Evolutionary conservation across 331 rosid species (phyloP), one percentile per base, ranked within the genome.

Genomic region (Rhamnella rubrinervis): DNA sequence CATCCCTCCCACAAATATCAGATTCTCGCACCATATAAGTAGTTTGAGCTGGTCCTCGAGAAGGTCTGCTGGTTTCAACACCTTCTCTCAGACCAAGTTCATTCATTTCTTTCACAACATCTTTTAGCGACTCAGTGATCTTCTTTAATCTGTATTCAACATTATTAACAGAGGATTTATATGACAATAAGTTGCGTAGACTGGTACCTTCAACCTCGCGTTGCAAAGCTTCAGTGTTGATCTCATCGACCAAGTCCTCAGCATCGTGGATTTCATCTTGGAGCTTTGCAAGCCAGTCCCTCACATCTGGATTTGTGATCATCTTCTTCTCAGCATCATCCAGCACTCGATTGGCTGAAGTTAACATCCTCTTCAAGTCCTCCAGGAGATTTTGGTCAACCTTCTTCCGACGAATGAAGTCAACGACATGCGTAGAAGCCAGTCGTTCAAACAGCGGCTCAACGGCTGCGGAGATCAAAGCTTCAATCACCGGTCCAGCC

Each of bases 1-100:
- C 28, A 26, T 70, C 72, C 67, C 85, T 72, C 14, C 85, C 78
- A 68, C 56, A 68, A 31, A 68, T 26, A 57, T 12, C 28, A 56
- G 73, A 57, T 68, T 68, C 65, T 40, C 40, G 31, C 16, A 59
- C 73, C 73, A 41, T 26, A 26, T 26, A 5, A 23, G 65, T 55
- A 17, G 73, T 13, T 41, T 41, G 3, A 41, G 49, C 10, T 7
- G 13, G 1, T 7, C 12, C 2, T 41, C 49, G 12, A 8, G 13
- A 41, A 41, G 14, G 49, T 8, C 31, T 26, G 2, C 49, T 41
- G 49, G 49, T 8, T 68, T 23, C 55, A 56, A 25, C 35, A 44
- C 59, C 73, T 40, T 41, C 73, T 16, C 41, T 68, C 41, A 68
- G 56, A 23, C 65, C 8, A 56, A 68, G 65, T 23, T 25, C 4